Conservation (phyloP, 164 flowering plant genomes). For the Berberis thunbergii region DNA sequence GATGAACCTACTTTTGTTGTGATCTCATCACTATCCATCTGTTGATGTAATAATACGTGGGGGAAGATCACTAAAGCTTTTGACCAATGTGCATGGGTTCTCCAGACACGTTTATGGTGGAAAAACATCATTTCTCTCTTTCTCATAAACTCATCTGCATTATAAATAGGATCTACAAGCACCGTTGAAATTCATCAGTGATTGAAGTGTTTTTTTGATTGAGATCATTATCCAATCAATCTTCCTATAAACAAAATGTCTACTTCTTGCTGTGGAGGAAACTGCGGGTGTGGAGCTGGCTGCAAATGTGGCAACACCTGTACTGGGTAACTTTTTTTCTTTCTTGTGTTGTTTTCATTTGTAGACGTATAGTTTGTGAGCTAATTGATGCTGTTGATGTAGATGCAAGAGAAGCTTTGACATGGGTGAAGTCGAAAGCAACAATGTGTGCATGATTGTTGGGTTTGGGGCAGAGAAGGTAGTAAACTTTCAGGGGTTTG, state of each 20-base stretch:
- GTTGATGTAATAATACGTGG: too few relatives aligned
- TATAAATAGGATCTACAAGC: too few relatives aligned
- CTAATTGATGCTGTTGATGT: constrained; percentile 2
- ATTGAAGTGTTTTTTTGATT: too few relatives aligned
- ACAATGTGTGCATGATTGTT: constrained; percentile 16
- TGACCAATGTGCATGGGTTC: too few relatives aligned
- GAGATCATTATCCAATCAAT: background rate
- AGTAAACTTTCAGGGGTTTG: constrained; percentile 6
- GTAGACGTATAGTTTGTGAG: background rate
- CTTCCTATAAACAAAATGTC: constrained; percentile 29
- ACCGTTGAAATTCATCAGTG: too few relatives aligned
- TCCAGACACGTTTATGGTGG: too few relatives aligned
- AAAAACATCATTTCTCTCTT: too few relatives aligned
- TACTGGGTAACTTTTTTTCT: constrained; percentile 26
- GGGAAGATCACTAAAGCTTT: too few relatives aligned
- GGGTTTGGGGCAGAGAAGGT: constrained; percentile 22
- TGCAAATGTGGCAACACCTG: constrained; percentile 59
- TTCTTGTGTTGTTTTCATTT: background rate
- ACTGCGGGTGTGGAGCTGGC: constrained; percentile 54
- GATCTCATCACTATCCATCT: too few relatives aligned
- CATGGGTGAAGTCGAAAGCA: constrained; percentile 16
- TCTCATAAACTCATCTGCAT: too few relatives aligned
- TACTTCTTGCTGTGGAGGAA: constrained; percentile 59
- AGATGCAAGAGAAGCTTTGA: constrained; percentile 43
- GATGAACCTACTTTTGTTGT: too few relatives aligned